phyloP scores from a whole-genome alignment of 441 rosid species.

The Macaranga tanarius region DNA sequence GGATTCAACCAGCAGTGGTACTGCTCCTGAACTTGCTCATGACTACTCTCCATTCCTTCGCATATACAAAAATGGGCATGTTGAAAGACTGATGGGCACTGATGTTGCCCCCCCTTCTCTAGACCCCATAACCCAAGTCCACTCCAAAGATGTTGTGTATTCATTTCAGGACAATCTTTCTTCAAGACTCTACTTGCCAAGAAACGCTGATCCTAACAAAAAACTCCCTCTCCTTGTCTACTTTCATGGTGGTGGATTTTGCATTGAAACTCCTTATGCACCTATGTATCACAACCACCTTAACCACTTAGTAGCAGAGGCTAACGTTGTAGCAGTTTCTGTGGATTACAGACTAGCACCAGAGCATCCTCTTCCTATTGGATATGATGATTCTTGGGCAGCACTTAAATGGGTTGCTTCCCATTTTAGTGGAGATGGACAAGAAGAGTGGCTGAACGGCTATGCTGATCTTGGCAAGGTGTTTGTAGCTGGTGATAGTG shows the following conservation, averaged over 20 bases:
- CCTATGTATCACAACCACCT: conserved; percentile 11
- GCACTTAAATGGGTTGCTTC: conserved; percentile 30
- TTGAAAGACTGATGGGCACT: conserved; percentile 38
- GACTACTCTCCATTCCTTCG: conserved; percentile 39
- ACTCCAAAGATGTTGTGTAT: conserved; percentile 44
- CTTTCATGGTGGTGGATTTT: conserved; percentile 61
- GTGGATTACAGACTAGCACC: conserved; percentile 27
- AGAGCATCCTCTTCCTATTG: conserved; percentile 20
- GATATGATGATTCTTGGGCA: conserved; percentile 24
- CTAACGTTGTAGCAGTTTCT: conserved; percentile 20
- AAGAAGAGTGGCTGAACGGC: conserved; percentile 22
- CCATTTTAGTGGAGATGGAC: conserved; percentile 20
- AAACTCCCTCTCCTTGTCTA: conserved; percentile 54
- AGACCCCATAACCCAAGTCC: conserved; percentile 43
- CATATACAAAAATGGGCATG: conserved; percentile 42
- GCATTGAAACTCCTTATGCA: conserved; percentile 17
- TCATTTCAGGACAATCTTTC: conserved; percentile 36
- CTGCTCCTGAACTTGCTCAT: conserved; percentile 20
- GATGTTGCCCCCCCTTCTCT: conserved; percentile 38
- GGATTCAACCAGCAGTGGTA: conserved; percentile 9
- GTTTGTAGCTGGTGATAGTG: conserved; percentile 27
- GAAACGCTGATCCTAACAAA: conserved; percentile 2
- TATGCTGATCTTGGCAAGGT: conserved; percentile 23
- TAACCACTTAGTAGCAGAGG: conserved; percentile 10
- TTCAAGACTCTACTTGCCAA: conserved; percentile 50